A percentile compares a stretch with the other conserved stretches of the same genome.
Conservation (phyloP, 257 asterid species). For the Verbena officinalis region DNA sequence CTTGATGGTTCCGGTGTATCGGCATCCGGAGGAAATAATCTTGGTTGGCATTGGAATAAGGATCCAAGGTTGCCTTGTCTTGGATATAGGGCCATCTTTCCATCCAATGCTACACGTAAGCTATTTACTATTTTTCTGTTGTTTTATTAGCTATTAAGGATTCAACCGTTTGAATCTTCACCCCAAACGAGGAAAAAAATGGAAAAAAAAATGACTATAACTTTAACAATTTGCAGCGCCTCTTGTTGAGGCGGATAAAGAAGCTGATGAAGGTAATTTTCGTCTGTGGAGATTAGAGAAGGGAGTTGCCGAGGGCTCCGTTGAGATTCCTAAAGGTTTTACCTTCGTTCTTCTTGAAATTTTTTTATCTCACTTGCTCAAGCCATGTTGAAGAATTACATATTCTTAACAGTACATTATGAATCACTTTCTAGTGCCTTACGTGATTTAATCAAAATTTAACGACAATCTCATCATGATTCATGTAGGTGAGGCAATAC, state of each 20-base stretch:
- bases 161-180: not conserved
- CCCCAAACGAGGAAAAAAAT: not conserved
- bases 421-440: not conserved
- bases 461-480: not conserved
- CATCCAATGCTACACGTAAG: conserved; percentile 69
- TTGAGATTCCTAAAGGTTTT: conserved; percentile 86
- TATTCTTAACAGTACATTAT: too few species aligned
- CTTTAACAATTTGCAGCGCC: conserved; percentile 78
- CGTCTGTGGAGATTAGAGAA: conserved; percentile 90
- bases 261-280: conserved; percentile 72
- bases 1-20: conserved; percentile 61
- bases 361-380: conserved; percentile 2
- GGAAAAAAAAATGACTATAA: not conserved
- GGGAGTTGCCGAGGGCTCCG: conserved; percentile 93
- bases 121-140: conserved; percentile 5
- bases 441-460: not conserved
- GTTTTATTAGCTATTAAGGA: conserved; percentile 7
- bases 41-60: conserved; percentile 81
- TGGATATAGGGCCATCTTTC: conserved; percentile 86
- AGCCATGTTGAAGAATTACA: conserved; percentile 10
- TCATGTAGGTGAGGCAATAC: conserved; percentile 78
- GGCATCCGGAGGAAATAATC: conserved; percentile 54
- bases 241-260: conserved; percentile 76
- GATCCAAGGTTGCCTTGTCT: conserved; percentile 93
- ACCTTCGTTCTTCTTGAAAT: not conserved